Evolutionary conservation across 768 basidiomycete genomes (phyloP), one percentile per base, ranked within the genome.

Genomic region (Gautieria morchelliformis): DNA sequence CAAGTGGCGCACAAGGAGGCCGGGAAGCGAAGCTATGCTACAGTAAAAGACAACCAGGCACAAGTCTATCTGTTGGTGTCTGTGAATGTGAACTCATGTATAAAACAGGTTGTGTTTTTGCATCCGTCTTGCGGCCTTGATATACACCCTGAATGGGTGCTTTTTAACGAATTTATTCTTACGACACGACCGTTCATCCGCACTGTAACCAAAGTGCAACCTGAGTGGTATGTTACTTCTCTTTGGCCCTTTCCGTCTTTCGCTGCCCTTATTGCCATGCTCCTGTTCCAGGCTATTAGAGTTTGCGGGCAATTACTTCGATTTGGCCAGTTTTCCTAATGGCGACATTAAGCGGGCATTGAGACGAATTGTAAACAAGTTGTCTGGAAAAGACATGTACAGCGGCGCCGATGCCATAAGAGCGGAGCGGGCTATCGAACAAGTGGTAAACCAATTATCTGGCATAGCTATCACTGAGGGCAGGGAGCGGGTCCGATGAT

Each of bases 1-100:
- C 95, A 97, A 67, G 83, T 92, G 12, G 96, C 94, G 8, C 93
- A 96, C 70, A 89, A 90, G 68, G 93, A 94, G 67, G 90, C 90
- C 3, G 90, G 91, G 67, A 93, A 91, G 70, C 81, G 85, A 2
- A 80, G 77, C 55, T 98, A 99, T 67, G 60, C 86, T 60, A 99
- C 94, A 0, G 84, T 96, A 58, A 98, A 97, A 72, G 95, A 99
- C 68, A 89, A 94, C 63, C 94, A 96, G 74, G 89, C 82, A 61
- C 19, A 78, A 66, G 19, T 15, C 19, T 33, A 37, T 55, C 27
- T 42, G 54, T 10, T 14, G 37, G 20, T 8, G 33, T 37, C 14
- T 37, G 33, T 4, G 19, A 40, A 49, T 27, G 40, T 17, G 10
- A 52, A 33, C 45, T 56, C 9, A 42, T 30, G 12, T 19, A 32